These are phyloP conservation scores for Climacium dendroides DNA, from an alignment of 225 moss, liverwort and hornwort species.

Conservation along the genomic window DNA sequence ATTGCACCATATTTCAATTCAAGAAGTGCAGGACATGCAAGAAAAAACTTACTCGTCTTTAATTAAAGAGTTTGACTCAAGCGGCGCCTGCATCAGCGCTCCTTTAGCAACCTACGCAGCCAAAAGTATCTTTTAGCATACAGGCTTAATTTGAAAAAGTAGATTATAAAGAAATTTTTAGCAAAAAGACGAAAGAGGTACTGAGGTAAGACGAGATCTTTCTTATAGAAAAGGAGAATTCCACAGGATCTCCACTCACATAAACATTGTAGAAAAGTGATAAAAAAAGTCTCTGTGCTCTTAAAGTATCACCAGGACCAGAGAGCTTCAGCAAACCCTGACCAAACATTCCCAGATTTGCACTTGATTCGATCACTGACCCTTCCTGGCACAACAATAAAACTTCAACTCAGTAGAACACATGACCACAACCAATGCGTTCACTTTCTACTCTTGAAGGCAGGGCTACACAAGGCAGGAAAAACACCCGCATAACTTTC, in stretches of 20 bases:
- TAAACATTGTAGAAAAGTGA: conserved; percentile 83
- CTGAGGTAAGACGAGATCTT: neutral
- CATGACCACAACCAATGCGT: neutral
- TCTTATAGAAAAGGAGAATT: neutral
- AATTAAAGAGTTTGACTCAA: conserved; percentile 68
- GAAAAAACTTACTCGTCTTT: conserved; percentile 60
- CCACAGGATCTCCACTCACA: conserved; percentile 28
- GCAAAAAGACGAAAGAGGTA: neutral
- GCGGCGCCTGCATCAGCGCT: conserved; percentile 79
- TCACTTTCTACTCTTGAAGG: neutral
- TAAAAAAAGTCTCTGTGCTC: conserved; percentile 75
- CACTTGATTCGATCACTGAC: conserved; percentile 73
- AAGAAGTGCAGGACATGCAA: neutral
- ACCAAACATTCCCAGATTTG: conserved; percentile 82
- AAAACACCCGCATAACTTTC: neutral
- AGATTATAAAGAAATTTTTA: neutral
- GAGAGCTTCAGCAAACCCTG: conserved; percentile 84
- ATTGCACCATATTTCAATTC: neutral
- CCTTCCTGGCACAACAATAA: conserved; percentile 45
- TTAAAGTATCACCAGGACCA: conserved; percentile 64
- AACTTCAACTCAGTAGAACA: neutral
- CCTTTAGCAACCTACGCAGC: conserved; percentile 64
- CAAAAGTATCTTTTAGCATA: neutral
- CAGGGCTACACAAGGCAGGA: neutral
- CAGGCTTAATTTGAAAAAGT: neutral